Evolutionary conservation across 768 basidiomycete species (phyloP).

Genomic region (Amyloporia xantha): DNA sequence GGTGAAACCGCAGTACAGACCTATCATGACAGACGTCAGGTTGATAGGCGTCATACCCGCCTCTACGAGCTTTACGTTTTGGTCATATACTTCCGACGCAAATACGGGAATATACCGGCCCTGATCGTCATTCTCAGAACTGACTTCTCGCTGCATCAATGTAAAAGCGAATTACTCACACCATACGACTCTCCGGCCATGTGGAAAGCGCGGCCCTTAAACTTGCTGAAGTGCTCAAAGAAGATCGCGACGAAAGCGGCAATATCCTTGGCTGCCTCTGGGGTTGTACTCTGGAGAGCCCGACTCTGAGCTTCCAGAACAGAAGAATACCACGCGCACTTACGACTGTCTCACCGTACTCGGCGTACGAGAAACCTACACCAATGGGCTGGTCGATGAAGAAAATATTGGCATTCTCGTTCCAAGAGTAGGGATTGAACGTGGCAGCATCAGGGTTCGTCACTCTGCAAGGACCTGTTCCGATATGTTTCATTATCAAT

Average conservation of each 20-base stretch:
- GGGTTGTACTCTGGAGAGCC: conserved; percentile 50
- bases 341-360: conserved; percentile 55
- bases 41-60: conserved; percentile 47
- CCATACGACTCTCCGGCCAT: conserved; percentile 45
- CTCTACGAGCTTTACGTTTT: conserved; percentile 33
- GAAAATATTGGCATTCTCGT: conserved; percentile 53
- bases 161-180: conserved; percentile 28
- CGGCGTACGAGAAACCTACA: conserved; percentile 37
- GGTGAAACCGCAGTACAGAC: conserved; percentile 28
- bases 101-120: conserved; percentile 48
- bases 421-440: conserved; percentile 61
- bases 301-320: conserved; percentile 17
- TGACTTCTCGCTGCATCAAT: conserved; percentile 22
- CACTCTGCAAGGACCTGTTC: conserved; percentile 71
- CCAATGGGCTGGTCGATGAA: conserved; percentile 38
- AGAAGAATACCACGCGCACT: conserved; percentile 39
- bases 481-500: too few relatives aligned
- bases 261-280: conserved; percentile 64
- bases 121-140: conserved; percentile 23
- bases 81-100: conserved; percentile 42
- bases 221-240: conserved; percentile 66
- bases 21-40: conserved; percentile 41
- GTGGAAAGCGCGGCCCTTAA: conserved; percentile 51
- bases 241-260: conserved; percentile 67
- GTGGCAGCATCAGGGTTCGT: conserved; percentile 41